Percentiles rank a stretch among this genome's conserved stretches.
Evolutionary conservation across 2,329 filamentous ascomycete species (phyloP).

Genomic region (Colletotrichum sp.): DNA sequence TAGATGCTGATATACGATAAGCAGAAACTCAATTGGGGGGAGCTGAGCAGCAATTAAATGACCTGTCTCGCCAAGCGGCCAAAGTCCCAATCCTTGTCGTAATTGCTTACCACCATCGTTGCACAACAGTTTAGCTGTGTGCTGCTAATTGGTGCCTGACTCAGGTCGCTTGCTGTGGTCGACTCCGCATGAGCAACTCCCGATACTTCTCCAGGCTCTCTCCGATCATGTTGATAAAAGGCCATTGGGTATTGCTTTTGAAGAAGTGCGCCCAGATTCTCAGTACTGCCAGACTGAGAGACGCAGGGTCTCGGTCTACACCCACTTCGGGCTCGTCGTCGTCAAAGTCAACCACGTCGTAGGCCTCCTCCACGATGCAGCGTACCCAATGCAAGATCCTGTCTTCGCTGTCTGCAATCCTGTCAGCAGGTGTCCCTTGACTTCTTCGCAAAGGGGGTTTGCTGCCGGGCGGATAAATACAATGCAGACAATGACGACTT

Average conservation of each 20-base stretch:
- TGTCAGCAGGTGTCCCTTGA: neutral
- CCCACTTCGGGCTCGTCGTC: conserved; percentile 32
- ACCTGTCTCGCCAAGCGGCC: neutral
- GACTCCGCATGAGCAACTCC: conserved; percentile 24
- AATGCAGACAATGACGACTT: neutral
- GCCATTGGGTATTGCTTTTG: conserved; percentile 52
- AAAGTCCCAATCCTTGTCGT: neutral
- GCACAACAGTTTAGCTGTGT: neutral
- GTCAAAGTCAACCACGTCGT: conserved; percentile 40
- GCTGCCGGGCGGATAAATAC: neutral
- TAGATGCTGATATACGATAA: neutral
- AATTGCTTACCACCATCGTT: neutral
- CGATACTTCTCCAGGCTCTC: conserved; percentile 42
- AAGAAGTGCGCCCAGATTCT: conserved; percentile 53
- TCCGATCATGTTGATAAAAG: conserved; percentile 51
- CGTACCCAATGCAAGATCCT: conserved; percentile 51
- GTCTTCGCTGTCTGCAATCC: conserved; percentile 41
- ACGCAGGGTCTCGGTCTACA: conserved; percentile 28
- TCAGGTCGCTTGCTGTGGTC: neutral
- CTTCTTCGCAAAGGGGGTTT: accelerated
- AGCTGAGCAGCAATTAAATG: neutral
- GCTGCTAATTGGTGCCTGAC: neutral
- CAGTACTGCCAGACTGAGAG: conserved; percentile 42
- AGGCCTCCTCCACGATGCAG: conserved; percentile 50
- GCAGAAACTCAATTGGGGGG: neutral